These are phyloP conservation scores for Juglanconis juglandina DNA, from an alignment of 2,329 filamentous ascomycete species.

Conservation along the genomic window DNA sequence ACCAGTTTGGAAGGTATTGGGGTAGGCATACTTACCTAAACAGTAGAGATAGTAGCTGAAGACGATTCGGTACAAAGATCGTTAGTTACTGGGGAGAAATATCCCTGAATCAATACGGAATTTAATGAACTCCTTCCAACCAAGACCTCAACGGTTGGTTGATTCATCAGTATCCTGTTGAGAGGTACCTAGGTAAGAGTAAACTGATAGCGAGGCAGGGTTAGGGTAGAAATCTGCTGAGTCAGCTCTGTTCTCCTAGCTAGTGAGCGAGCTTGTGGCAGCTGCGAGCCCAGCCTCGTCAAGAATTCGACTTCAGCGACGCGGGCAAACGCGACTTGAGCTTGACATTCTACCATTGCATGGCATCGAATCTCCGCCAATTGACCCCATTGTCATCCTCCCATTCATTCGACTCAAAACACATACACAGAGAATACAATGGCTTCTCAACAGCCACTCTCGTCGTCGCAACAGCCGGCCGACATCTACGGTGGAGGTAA, in stretches of 20 bases:
- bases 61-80: no score
- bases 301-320: background rate
- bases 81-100: no score
- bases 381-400: background rate
- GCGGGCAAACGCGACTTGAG: conserved; percentile 1
- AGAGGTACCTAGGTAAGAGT: no score
- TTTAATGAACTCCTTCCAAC: no score
- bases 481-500: conserved; percentile 63
- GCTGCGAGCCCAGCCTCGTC: background rate
- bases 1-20: no score
- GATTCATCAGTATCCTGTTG: no score
- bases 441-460: conserved; percentile 53
- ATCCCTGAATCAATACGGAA: no score
- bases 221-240: background rate
- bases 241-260: background rate
- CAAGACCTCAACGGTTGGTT: no score
- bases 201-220: background rate
- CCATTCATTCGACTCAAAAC: background rate
- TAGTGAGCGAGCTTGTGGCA: background rate
- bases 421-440: conserved; percentile 31
- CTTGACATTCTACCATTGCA: conserved; percentile 11
- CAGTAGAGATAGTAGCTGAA: no score
- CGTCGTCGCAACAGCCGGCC: conserved; percentile 55
- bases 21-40: no score
- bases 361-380: background rate